Conservation (phyloP, 352 stramenopile genomes). For the Globisporangium solare region DNA sequence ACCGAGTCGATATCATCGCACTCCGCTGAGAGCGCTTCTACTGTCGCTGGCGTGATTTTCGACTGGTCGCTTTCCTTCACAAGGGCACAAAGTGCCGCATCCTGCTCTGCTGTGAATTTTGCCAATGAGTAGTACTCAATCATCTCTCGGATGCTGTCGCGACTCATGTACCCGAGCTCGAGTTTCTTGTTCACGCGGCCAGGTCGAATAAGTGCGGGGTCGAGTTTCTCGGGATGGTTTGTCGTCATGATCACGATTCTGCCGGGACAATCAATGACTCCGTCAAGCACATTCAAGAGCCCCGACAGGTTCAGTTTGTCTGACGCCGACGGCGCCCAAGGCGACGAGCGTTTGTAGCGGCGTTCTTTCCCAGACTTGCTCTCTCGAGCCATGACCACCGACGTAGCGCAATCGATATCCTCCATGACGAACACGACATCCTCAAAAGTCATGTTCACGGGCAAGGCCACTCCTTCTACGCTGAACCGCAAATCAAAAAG, state of each 20-base stretch:
- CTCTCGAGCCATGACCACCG: slow-evolving; percentile 31
- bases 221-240: slow-evolving; percentile 88
- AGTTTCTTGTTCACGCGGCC: slow-evolving; percentile 86
- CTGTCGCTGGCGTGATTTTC: slow-evolving; percentile 2
- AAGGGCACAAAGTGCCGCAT: neutral
- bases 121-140: slow-evolving; percentile 52
- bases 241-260: slow-evolving; percentile 87
- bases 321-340: slow-evolving; percentile 1
- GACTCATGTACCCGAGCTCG: slow-evolving; percentile 53
- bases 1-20: slow-evolving; percentile 11
- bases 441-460: slow-evolving; percentile 43
- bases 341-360: slow-evolving; percentile 1
- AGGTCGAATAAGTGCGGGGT: slow-evolving; percentile 80
- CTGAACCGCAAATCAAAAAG: slow-evolving; percentile 41
- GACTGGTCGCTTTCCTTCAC: neutral
- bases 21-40: slow-evolving; percentile 12
- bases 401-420: slow-evolving; percentile 52
- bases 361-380: neutral
- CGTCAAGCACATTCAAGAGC: slow-evolving; percentile 82
- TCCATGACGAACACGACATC: slow-evolving; percentile 15
- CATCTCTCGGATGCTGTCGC: slow-evolving; percentile 37
- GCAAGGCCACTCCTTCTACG: slow-evolving; percentile 34
- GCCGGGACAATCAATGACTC: slow-evolving; percentile 69
- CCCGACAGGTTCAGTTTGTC: slow-evolving; percentile 58
- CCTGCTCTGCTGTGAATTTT: slow-evolving; percentile 21